Evolutionary conservation across 495 filamentous ascomycete species (phyloP).

Genomic region (Lasiosphaeriaceae sp.): DNA sequence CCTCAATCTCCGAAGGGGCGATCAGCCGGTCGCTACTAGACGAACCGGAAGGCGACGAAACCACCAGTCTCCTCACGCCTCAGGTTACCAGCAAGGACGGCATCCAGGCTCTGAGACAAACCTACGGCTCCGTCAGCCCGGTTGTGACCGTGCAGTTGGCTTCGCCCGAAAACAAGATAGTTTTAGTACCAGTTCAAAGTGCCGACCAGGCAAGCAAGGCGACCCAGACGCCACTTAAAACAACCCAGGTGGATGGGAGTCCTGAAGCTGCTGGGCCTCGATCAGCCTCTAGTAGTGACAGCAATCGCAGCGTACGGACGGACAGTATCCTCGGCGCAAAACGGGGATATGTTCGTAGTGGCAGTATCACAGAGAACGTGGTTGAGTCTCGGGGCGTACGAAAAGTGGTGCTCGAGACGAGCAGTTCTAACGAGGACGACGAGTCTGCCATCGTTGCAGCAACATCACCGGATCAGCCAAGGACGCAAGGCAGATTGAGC

Average conservation of each 20-base stretch:
- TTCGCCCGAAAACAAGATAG: constrained; percentile 18
- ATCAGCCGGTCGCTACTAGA: constrained; percentile 15
- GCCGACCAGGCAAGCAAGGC: constrained; percentile 17
- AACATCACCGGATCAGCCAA: constrained; percentile 14
- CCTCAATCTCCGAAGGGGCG: constrained; percentile 16
- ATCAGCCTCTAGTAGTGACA: constrained; percentile 20
- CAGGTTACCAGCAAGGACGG: constrained; percentile 57
- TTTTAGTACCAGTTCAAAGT: constrained; percentile 14
- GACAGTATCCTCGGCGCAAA: constrained; percentile 29
- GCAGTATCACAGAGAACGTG: constrained; percentile 85
- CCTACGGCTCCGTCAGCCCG: constrained; percentile 57
- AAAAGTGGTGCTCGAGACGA: constrained; percentile 80
- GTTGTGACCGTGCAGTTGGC: constrained; percentile 30
- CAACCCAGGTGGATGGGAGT: constrained; percentile 1
- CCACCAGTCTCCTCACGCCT: constrained; percentile 35
- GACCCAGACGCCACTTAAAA: constrained; percentile 23
- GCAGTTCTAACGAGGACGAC: constrained; percentile 43
- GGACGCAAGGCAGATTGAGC: neutral
- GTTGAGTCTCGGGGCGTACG: constrained; percentile 76
- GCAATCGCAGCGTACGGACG: constrained; percentile 13
- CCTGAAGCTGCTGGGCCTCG: neutral
- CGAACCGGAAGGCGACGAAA: constrained; percentile 32
- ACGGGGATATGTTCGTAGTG: constrained; percentile 63
- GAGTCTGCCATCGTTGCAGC: constrained; percentile 12
- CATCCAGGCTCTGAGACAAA: constrained; percentile 59